Base-by-base conservation (phyloP, 163 green algal genomes). In the Chloroidium sp. region DNA sequence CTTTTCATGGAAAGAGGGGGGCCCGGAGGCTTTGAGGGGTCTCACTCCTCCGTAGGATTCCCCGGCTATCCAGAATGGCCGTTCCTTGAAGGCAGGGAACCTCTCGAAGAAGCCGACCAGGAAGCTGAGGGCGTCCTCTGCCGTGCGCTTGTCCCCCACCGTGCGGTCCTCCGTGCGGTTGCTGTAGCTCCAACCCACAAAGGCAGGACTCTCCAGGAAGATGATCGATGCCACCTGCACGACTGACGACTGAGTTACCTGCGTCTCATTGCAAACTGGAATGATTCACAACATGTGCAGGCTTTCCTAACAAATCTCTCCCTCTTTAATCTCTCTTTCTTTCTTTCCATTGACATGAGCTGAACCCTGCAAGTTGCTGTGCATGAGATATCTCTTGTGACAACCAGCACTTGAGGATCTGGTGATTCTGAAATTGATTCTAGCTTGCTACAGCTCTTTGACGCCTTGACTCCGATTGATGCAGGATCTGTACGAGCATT, bases 151-250 rank as follows among this genome's bases (percentile, higher is more conserved):
- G 77, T 97, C 92, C 59, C 92, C 92, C 10, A 95, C 89, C 36
- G 84, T 68, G 0, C 79, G 78, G 79, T 97, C 94, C 0, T 57
- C 10, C 4, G 82, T 83, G 57, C 78, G 89, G 81, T 96, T 95
- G 76, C 80, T 91, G 86, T 96, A 97, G 68, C 78, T 90, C 82
- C 93, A 98, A 13, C 94, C 94, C 2, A 97, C 92, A 85, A 94
- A 95, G 0, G 93, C 93, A 12, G 94, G 94, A 62, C 79, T 90
- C 80, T 98, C 94, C 3, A 97, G 12, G 58, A 93, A 97, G 1
- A 98, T 77, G n/a, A 94, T 79, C 61, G 88, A 89, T 58, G 89
- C 89, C n/a, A 85, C 75, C 10, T 82, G 68, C 36, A 83, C 94
- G 3, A 76, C 36, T 36, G 36, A 36, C 36, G 36, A 36, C 36